These are phyloP conservation scores for Silene coronaria DNA, from an alignment of 179 eudicot genomes.

Conservation along the genomic window DNA sequence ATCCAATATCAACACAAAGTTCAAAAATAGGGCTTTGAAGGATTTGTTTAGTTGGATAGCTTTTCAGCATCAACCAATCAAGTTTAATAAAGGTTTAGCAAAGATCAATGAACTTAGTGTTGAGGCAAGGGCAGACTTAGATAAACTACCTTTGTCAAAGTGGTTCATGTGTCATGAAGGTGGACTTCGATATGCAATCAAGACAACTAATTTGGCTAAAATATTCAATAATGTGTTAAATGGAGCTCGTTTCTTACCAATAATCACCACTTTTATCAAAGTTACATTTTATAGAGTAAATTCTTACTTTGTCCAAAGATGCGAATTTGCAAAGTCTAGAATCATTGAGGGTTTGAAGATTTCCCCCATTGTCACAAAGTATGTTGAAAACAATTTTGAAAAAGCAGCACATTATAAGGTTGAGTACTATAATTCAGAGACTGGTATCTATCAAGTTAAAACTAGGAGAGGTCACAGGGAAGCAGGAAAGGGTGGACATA, in stretches of 20 bases:
- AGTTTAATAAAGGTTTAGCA: no score
- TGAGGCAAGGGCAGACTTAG: no score
- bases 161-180: not conserved
- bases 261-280: not conserved
- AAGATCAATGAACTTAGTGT: no score
- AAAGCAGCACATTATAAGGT: not conserved
- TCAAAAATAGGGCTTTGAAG: no score
- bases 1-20: no score
- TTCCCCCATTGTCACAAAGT: not conserved
- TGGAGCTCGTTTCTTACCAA: not conserved
- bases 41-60: no score
- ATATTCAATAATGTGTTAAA: not conserved
- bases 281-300: not conserved
- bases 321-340: not conserved
- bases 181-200: not conserved
- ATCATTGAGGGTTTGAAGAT: not conserved
- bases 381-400: not conserved
- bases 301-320: not conserved
- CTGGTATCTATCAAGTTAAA: not conserved
- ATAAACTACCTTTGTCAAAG: not conserved
- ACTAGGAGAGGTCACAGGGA: not conserved
- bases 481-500: not conserved
- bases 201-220: not conserved
- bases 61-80: no score
- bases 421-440: not conserved